Conservation (phyloP, 257 asterid genomes). For the Ocimum tenuiflorum region DNA sequence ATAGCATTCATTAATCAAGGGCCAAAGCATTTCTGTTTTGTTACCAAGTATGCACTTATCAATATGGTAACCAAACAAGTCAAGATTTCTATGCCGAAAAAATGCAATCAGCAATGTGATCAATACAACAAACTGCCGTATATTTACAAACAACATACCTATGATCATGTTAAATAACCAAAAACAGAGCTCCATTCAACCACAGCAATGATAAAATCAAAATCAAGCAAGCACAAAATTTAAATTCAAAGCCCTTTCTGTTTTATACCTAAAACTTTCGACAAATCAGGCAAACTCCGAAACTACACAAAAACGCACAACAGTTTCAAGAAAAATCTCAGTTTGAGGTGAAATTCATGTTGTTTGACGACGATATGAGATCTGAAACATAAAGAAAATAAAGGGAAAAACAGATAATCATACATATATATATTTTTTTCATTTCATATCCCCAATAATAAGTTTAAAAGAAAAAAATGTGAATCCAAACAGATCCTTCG, state of each 20-base stretch:
- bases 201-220: constrained; percentile 1
- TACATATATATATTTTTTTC: neutral
- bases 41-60: too few species aligned
- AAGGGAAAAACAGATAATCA: neutral
- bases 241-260: neutral
- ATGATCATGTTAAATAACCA: neutral
- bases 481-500: constrained; percentile 17
- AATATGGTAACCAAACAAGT: too few species aligned
- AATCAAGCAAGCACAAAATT: neutral
- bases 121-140: constrained; percentile 2
- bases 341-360: neutral
- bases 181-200: neutral
- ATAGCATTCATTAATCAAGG: too few species aligned
- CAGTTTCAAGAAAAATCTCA: neutral
- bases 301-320: neutral
- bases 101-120: neutral
- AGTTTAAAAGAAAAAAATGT: constrained; percentile 4
- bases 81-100: constrained; percentile 3
- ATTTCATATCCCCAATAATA: neutral
- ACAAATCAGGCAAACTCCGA: neutral
- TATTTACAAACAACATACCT: neutral
- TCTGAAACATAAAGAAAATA: constrained; percentile 4
- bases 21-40: too few species aligned
- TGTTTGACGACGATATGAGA: neutral
- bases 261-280: neutral